A percentile compares a stretch with the other conserved stretches of the same genome.
Evolutionary conservation across 495 filamentous ascomycete genomes (phyloP).

Genomic region (Neurospora sp.): DNA sequence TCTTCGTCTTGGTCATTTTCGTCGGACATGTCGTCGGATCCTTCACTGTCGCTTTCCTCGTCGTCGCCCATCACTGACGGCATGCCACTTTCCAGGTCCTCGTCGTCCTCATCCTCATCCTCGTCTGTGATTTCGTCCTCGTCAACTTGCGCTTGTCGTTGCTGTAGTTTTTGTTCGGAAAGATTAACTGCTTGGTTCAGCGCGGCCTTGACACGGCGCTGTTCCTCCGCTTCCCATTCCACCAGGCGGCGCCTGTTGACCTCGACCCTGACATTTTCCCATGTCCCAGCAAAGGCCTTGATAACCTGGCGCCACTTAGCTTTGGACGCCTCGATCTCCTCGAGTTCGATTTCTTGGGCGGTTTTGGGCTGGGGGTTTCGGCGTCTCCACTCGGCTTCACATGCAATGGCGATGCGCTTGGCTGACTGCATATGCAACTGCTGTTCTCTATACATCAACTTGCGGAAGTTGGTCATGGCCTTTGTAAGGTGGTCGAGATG

Average conservation of each 20-base stretch:
- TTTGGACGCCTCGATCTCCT: conserved; percentile 42
- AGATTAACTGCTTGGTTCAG: conserved; percentile 76
- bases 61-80: conserved; percentile 35
- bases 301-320: conserved; percentile 54
- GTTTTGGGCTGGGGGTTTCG: conserved; percentile 64
- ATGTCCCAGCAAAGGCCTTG: conserved; percentile 61
- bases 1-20: conserved; percentile 50
- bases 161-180: conserved; percentile 47
- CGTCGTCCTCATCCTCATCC: conserved; percentile 41
- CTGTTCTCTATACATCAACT: conserved; percentile 66
- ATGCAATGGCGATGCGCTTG: conserved; percentile 53
- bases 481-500: conserved; percentile 78
- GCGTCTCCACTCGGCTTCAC: conserved; percentile 50
- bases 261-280: conserved; percentile 67
- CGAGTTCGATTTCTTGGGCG: conserved; percentile 54
- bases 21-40: conserved; percentile 12
- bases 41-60: conserved; percentile 10
- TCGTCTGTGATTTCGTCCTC: conserved; percentile 32
- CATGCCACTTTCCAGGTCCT: conserved; percentile 45
- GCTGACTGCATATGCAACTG: conserved; percentile 58
- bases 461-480: conserved; percentile 71
- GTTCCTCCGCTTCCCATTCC: conserved; percentile 79
- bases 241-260: conserved; percentile 62
- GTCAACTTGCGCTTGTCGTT: conserved; percentile 35
- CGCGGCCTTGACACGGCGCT: conserved; percentile 67